These are phyloP conservation scores for Extremus antarcticus DNA, from an alignment of 495 filamentous ascomycete genomes.

Conservation along the genomic window DNA sequence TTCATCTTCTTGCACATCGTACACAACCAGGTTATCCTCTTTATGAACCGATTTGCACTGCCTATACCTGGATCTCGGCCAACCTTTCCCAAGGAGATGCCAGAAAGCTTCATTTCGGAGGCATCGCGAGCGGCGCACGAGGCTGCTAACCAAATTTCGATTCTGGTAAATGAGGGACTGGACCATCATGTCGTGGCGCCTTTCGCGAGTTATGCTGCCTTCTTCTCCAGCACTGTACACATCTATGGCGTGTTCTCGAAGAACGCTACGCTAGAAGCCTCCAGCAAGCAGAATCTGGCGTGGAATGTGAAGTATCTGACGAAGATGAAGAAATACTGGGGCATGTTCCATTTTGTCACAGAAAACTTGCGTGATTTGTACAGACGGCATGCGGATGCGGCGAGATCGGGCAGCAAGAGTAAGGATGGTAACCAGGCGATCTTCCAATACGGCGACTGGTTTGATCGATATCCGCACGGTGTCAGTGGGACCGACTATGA, in stretches of 20 bases:
- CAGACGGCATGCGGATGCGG: constrained; percentile 70
- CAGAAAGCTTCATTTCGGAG: constrained; percentile 66
- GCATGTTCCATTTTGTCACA: constrained; percentile 92
- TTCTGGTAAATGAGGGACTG: constrained; percentile 67
- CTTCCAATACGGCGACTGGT: constrained; percentile 98
- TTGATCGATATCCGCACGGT: constrained; percentile 86
- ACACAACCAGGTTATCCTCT: constrained; percentile 78
- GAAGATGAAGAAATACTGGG: constrained; percentile 96
- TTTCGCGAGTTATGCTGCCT: constrained; percentile 90
- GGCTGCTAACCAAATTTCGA: constrained; percentile 83
- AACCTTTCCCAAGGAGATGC: constrained; percentile 53
- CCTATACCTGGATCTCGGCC: constrained; percentile 57
- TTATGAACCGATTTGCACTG: constrained; percentile 80
- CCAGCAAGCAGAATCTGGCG: constrained; percentile 75
- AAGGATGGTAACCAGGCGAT: constrained; percentile 40
- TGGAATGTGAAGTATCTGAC: constrained; percentile 81
- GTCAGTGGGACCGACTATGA: constrained; percentile 76
- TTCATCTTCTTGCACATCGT: constrained; percentile 91
- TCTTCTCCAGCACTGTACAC: constrained; percentile 83
- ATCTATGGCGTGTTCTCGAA: constrained; percentile 84
- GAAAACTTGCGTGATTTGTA: constrained; percentile 90
- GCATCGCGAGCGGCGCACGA: constrained; percentile 67
- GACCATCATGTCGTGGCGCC: constrained; percentile 75
- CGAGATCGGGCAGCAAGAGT: constrained; percentile 38
- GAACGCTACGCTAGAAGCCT: constrained; percentile 60